Base-by-base conservation (phyloP, 805 yeast genomes). In the Starmera amethionina region DNA sequence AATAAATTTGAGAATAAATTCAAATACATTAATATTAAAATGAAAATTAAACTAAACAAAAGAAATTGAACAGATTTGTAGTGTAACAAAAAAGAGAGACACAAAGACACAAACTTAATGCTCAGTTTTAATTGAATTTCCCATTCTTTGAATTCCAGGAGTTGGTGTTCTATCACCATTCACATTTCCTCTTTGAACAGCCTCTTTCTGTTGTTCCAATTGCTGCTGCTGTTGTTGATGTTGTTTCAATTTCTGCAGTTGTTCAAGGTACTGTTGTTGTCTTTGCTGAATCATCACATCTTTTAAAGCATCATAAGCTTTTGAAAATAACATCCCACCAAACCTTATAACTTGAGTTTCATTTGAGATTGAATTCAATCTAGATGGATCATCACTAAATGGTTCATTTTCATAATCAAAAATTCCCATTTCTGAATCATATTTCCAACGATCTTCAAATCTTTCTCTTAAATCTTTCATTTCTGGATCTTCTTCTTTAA, bases 301-400 rank as follows among this genome's bases (percentile, higher is more conserved):
- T 50, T 86, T 67, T 46, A 80, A 64, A 38, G 79, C 72, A 40
- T 88, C 96, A 55, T 84, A 84, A 0, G 96, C 80, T 59, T 89
- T 90, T 4, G 93, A 77, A 34, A 88, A 67, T 29, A 90, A 62
- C 96, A 88, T 88, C 7, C 95, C 77, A 8, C 96, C 96, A 62
- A 89, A 89, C 44, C 97, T 68, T 28, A 90, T 84, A 1, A 84
- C 79, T 60, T 89, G 97, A 2, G 96, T 88, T 39, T 80, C 90
- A 40, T 81, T 81, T 12, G 87, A 75, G 34, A 89, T 86, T 46
- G 82, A 82, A 55, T 89, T 89, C 51, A 89, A 68, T 41, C 74
- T 72, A 0, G 95, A 79, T 0, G 97, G 96, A 58, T 87, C 96
- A 43, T 74, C 71, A 43, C 79, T 70, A 41, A 85, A 68, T 30